Evolutionary conservation across 805 yeast species (phyloP).

Genomic region (Candida maesae): DNA sequence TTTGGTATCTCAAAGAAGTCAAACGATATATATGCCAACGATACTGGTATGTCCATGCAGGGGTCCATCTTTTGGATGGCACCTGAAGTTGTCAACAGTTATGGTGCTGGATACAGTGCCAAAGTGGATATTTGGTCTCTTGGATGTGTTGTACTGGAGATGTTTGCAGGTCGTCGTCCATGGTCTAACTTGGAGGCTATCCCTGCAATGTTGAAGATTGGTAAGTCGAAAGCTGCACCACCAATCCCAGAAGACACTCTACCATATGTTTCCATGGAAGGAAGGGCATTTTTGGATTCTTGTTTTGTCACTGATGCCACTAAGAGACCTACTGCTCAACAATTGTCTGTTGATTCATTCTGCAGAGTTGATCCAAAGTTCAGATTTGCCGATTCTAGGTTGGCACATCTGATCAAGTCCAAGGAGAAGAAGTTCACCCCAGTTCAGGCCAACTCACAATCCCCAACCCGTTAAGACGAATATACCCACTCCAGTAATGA

Average conservation of each 20-base stretch:
- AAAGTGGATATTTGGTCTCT: conserved; percentile 98
- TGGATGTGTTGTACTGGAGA: conserved; percentile 95
- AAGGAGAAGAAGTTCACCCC: conserved; percentile 32
- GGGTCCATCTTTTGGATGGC: conserved; percentile 99
- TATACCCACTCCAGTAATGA: too few species aligned
- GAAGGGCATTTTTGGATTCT: conserved; percentile 63
- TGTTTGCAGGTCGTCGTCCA: conserved; percentile 97
- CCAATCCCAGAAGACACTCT: conserved; percentile 91
- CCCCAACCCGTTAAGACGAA: too few species aligned
- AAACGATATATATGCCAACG: conserved; percentile 80
- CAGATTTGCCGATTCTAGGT: conserved; percentile 48
- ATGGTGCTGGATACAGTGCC: conserved; percentile 93
- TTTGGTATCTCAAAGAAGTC: conserved; percentile 92
- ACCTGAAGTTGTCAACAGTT: conserved; percentile 93
- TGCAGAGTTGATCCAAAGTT: conserved; percentile 40
- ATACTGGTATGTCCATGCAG: conserved; percentile 96
- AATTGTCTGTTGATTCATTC: conserved; percentile 53
- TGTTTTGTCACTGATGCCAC: conserved; percentile 81
- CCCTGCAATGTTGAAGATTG: conserved; percentile 88
- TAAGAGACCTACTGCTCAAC: conserved; percentile 82
- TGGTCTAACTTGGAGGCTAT: conserved; percentile 96
- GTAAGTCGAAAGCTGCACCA: conserved; percentile 85
- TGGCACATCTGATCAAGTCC: conserved; percentile 49
- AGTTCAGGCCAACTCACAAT: too few species aligned
- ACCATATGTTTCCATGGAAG: conserved; percentile 57